Conservation (phyloP, 768 basidiomycete species). For the Coprinellus micaceus region DNA sequence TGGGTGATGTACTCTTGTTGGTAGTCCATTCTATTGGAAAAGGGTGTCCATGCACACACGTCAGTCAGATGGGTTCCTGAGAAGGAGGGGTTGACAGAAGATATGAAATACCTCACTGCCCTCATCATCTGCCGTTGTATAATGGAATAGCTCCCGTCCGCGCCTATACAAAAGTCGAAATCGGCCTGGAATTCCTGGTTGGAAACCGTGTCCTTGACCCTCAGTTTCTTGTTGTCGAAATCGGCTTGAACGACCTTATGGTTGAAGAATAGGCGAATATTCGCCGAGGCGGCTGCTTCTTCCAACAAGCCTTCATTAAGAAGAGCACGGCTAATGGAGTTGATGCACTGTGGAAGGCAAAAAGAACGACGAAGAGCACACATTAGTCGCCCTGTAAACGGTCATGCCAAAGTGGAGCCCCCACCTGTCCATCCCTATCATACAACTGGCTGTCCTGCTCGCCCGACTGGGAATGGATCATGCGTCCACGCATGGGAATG, state of each 20-base stretch:
- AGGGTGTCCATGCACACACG: too few relatives aligned
- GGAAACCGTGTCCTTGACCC: constrained; percentile 44
- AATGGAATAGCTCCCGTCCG: constrained; percentile 92
- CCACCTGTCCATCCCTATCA: constrained; percentile 84
- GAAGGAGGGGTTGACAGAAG: constrained; percentile 22
- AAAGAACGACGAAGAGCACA: constrained; percentile 6
- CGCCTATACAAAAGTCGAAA: constrained; percentile 85
- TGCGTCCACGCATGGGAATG: constrained; percentile 93
- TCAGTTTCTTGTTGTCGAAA: constrained; percentile 61
- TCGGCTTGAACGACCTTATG: constrained; percentile 78
- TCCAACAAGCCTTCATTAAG: constrained; percentile 85
- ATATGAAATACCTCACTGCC: constrained; percentile 63
- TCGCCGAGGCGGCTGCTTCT: constrained; percentile 59
- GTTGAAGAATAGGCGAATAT: constrained; percentile 70
- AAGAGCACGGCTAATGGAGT: constrained; percentile 86
- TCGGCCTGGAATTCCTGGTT: constrained; percentile 41
- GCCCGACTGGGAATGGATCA: constrained; percentile 83
- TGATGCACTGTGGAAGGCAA: constrained; percentile 67
- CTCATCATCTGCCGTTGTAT: constrained; percentile 94
- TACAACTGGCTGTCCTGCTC: constrained; percentile 80
- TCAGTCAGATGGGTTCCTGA: constrained; percentile 25
- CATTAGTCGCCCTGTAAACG: constrained; percentile 12
- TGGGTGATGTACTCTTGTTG: constrained; percentile 93
- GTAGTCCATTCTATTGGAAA: constrained; percentile 82
- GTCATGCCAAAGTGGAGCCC: constrained; percentile 18